Percentiles rank a stretch among this genome's conserved stretches.
Evolutionary conservation across 2,329 filamentous ascomycete genomes (phyloP).

Genomic region (Cordyceps cateniannulata): DNA sequence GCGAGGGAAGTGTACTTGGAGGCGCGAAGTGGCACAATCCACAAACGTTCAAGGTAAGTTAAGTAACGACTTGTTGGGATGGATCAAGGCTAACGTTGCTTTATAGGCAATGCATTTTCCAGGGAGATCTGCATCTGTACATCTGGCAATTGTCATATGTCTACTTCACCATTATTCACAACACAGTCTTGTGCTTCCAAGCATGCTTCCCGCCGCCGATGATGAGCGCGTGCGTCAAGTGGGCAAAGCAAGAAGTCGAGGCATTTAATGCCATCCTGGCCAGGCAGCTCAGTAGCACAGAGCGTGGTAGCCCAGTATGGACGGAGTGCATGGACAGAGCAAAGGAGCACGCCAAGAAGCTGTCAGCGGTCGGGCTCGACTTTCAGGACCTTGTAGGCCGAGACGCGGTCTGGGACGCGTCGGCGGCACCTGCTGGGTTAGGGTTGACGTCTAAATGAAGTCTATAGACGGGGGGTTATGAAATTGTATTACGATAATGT

Average conservation of each 20-base stretch:
- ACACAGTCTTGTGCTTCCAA: constrained; percentile 87
- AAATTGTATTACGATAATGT: not conserved
- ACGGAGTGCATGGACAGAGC: constrained; percentile 76
- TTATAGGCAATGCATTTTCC: constrained; percentile 82
- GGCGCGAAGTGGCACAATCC: constrained; percentile 70
- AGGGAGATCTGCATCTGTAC: constrained; percentile 85
- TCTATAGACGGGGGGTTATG: not conserved
- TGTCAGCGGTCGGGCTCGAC: constrained; percentile 82
- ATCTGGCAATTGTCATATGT: constrained; percentile 94
- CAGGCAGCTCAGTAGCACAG: constrained; percentile 81
- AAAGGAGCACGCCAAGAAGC: constrained; percentile 69
- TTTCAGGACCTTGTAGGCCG: constrained; percentile 76
- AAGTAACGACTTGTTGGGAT: not conserved
- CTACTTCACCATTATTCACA: constrained; percentile 90
- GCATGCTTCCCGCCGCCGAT: constrained; percentile 76
- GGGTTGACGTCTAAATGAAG: constrained; percentile 24
- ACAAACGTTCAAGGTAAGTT: constrained; percentile 70
- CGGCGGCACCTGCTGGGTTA: constrained; percentile 33
- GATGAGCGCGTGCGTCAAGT: constrained; percentile 93
- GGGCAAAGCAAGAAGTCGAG: constrained; percentile 94
- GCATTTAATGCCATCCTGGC: constrained; percentile 78
- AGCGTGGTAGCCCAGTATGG: constrained; percentile 70
- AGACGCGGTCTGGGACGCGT: constrained; percentile 24
- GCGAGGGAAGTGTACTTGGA: constrained; percentile 82
- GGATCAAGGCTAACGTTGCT: not conserved